These are phyloP conservation scores for Rhododendron vialii DNA, from an alignment of 148 eudicot species.

Conservation along the genomic window DNA sequence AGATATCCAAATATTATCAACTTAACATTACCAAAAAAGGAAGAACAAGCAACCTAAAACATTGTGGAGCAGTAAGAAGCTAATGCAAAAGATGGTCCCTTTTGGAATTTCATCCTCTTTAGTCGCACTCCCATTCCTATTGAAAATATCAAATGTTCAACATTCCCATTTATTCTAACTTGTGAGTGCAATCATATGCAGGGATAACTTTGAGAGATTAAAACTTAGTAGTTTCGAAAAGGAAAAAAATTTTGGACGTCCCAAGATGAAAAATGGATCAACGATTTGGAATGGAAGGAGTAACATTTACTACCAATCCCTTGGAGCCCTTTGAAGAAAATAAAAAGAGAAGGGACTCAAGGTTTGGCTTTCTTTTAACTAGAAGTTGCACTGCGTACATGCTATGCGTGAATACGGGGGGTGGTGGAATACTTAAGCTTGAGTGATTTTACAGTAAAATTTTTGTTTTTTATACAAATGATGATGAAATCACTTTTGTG, in stretches of 20 bases:
- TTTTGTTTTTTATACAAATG: background rate
- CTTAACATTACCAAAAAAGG: background rate
- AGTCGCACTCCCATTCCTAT: background rate
- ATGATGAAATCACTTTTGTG: background rate
- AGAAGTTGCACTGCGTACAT: background rate
- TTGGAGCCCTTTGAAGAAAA: background rate
- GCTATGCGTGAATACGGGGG: background rate
- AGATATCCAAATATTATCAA: background rate
- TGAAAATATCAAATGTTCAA: background rate
- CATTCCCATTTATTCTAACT: background rate
- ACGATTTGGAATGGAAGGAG: background rate
- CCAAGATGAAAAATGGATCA: background rate
- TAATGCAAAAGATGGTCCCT: background rate
- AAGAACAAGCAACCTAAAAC: background rate
- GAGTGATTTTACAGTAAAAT: background rate
- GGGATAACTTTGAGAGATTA: background rate
- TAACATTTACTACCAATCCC: background rate
- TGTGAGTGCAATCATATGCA: background rate
- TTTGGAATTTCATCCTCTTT: background rate
- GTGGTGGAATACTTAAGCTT: background rate
- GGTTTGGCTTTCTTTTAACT: background rate
- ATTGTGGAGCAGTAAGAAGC: background rate
- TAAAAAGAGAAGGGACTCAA: background rate
- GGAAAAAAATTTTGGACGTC: background rate
- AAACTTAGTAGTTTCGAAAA: background rate